These are phyloP conservation scores for Capronia epimyces DNA, from an alignment of 2,329 filamentous ascomycete genomes.

Conservation along the genomic window DNA sequence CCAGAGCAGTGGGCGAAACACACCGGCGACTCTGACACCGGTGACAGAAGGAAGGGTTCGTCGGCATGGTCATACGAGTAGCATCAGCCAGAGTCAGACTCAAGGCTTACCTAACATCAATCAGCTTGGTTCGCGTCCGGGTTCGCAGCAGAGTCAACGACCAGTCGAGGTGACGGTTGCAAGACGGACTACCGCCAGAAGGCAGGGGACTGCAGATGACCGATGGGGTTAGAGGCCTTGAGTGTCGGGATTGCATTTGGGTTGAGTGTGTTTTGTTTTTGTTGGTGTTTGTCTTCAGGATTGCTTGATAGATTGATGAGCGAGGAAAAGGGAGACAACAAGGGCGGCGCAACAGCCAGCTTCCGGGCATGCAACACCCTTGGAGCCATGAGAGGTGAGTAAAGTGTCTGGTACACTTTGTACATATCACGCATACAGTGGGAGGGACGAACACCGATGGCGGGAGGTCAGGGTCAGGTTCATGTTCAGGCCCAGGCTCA, in stretches of 20 bases:
- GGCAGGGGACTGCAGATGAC: slow-evolving; percentile 15
- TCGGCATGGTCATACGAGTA: slow-evolving; percentile 16
- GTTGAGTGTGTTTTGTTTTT: background rate
- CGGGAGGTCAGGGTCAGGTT: too few species aligned
- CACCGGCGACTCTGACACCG: slow-evolving; percentile 20
- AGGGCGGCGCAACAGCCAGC: too few species aligned
- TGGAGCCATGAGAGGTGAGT: too few species aligned
- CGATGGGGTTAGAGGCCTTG: slow-evolving; percentile 17
- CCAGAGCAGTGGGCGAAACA: slow-evolving; percentile 18
- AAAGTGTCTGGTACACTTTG: too few species aligned
- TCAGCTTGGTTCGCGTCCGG: slow-evolving; percentile 1
- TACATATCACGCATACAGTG: too few species aligned
- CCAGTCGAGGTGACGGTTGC: slow-evolving; percentile 23
- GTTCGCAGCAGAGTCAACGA: slow-evolving; percentile 8
- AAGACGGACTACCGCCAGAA: slow-evolving; percentile 19
- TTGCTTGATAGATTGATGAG: too few species aligned
- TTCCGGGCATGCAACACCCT: too few species aligned
- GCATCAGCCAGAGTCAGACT: slow-evolving; percentile 9
- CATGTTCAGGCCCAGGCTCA: too few species aligned
- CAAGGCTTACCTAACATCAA: background rate
- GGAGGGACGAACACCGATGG: too few species aligned
- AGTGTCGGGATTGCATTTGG: background rate
- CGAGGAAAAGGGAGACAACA: too few species aligned
- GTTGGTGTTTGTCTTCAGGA: too few species aligned
- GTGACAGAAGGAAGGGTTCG: slow-evolving; percentile 20